Conservation (phyloP, 129 eudicot genomes). For the Oenanthe sinensis region DNA sequence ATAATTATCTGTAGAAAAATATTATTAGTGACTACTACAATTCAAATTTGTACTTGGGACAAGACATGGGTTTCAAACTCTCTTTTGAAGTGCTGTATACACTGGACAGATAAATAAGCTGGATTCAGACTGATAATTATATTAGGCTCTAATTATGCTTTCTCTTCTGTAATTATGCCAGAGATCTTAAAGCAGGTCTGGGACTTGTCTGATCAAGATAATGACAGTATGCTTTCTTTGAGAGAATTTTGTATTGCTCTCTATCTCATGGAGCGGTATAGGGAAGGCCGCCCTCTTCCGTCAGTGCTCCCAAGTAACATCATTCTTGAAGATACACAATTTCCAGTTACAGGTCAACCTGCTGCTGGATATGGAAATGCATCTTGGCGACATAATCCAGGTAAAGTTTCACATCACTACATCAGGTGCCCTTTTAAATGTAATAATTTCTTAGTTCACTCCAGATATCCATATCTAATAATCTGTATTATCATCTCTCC, state of each 20-base stretch:
- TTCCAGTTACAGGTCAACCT: constrained; percentile 43
- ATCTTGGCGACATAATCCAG: constrained; percentile 43
- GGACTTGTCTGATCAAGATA: constrained; percentile 94
- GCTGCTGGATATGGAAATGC: constrained; percentile 35
- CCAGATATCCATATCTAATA: not conserved
- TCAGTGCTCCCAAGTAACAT: constrained; percentile 48
- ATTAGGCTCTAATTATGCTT: not conserved
- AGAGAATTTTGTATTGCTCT: constrained; percentile 87
- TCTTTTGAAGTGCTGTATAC: not conserved
- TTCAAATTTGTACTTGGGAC: not conserved
- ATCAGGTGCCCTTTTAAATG: not conserved
- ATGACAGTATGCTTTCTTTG: constrained; percentile 87
- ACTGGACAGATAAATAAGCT: not conserved
- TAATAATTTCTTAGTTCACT: not conserved
- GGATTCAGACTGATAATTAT: not conserved
- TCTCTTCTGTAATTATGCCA: constrained; percentile 25
- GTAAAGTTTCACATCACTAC: constrained; percentile 20
- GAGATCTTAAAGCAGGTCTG: constrained; percentile 84
- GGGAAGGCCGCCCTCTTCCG: constrained; percentile 89
- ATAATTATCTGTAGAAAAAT: not conserved
- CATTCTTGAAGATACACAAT: constrained; percentile 46
- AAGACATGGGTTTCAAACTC: not conserved
- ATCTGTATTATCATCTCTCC: not conserved
- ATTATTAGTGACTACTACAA: not conserved
- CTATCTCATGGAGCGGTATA: constrained; percentile 75